Evolutionary conservation across 108 stramenopile species (phyloP), one percentile per base, ranked within the genome.

Genomic region (Cyclotella cryptica): DNA sequence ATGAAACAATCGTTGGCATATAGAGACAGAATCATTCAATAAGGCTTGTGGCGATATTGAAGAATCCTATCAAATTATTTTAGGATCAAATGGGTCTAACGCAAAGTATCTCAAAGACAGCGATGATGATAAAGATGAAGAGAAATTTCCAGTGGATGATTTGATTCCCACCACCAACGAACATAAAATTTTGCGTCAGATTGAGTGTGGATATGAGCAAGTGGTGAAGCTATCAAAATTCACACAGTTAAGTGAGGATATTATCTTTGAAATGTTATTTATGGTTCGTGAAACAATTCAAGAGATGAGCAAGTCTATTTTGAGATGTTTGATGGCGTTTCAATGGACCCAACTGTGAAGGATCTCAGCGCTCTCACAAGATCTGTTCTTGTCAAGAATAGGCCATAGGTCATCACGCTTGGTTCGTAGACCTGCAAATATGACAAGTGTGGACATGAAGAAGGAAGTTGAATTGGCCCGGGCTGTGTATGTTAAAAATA

Each of bases 101-200:
- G 40, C 10, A 14, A 43, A 65, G 4, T 42, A 44, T 65, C 42
- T 65, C 5, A 42, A 65, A 43, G 63, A 65, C n/a, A n/a, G n/a
- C 63, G 44, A 42, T 65, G 63, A 65, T 65, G 63, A 65, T 42
- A 21, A 65, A 22, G 63, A 42, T 8, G 21, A 65, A 28, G 21
- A 9, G 10, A 44, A 12, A 65, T 13, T 65, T 5, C 63, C 63
- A 42, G 63, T 65, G 42, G 44, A 65, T 21, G 63, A 65, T 5
- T 28, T 65, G 42, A 17, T 65, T 21, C 63, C 42, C 8, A 65
- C 42, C 12, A 21, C 10, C 10, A 21, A 65, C 9, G 63, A 65
- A 43, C 5, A 8, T 42, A 18, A 65, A 11, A 44, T 65, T 5
- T 9, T 65, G 9, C 40, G 19, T 43, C 63, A 65, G 59, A 60